Percentiles rank a stretch among this genome's conserved stretches.
These are phyloP conservation scores for Lasiosphaeria hispida DNA, from an alignment of 495 filamentous ascomycete genomes.

Conservation along the genomic window DNA sequence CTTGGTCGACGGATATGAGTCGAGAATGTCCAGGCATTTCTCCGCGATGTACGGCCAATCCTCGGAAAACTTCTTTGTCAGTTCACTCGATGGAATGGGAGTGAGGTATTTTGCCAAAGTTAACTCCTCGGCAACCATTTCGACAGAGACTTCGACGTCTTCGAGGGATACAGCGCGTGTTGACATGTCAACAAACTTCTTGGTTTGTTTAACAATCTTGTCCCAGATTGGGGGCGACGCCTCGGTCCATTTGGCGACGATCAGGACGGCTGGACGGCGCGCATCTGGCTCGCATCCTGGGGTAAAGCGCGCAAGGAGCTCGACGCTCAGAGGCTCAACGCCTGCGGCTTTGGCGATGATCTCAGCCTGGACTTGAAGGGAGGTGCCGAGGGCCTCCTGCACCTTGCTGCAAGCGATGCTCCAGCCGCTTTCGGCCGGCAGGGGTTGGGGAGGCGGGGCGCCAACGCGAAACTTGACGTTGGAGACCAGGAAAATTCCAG, in stretches of 20 bases:
- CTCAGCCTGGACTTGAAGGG: neutral
- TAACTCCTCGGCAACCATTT: constrained; percentile 2
- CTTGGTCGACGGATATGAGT: too few species aligned
- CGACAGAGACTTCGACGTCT: neutral
- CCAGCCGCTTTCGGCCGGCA: neutral
- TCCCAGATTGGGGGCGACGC: neutral
- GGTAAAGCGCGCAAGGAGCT: neutral
- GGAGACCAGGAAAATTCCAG: neutral
- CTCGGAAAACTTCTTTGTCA: too few species aligned
- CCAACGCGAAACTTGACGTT: too few species aligned
- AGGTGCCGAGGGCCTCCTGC: neutral
- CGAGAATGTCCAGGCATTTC: too few species aligned
- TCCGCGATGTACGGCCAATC: too few species aligned
- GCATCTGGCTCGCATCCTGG: too few species aligned
- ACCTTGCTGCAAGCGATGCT: neutral
- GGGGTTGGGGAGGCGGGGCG: neutral
- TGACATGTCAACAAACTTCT: neutral
- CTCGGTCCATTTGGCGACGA: neutral
- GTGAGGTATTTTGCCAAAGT: too few species aligned
- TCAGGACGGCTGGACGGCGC: neutral
- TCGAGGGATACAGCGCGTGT: neutral
- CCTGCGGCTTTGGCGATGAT: neutral
- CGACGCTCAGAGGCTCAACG: neutral
- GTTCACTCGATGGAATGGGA: too few species aligned
- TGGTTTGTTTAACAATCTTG: too few species aligned